These are phyloP conservation scores for Rhizopogon vulgaris DNA, from an alignment of 768 basidiomycete genomes.

Conservation along the genomic window DNA sequence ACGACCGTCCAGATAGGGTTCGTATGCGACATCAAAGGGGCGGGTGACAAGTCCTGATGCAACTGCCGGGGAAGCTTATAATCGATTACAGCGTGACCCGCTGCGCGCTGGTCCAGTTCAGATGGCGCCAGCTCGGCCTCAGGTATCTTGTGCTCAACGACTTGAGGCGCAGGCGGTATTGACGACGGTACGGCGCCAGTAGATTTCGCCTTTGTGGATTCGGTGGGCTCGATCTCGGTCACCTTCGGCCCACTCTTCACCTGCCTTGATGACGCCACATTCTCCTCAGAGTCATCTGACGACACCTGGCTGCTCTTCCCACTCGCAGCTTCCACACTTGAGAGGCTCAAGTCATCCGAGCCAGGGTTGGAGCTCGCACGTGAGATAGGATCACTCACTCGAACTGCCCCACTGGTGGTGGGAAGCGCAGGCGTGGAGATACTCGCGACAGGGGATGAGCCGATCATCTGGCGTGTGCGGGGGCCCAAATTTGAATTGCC, in stretches of 20 bases:
- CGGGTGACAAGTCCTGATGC: conserved; percentile 49
- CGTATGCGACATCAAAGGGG: conserved; percentile 52
- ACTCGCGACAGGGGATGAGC: conserved; percentile 12
- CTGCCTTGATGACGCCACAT: background rate
- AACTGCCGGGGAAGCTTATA: conserved; percentile 60
- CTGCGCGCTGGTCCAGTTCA: conserved; percentile 9
- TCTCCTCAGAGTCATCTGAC: conserved; percentile 7
- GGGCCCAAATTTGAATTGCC: background rate
- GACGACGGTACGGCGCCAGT: background rate
- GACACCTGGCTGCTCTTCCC: conserved; percentile 2
- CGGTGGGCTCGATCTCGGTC: background rate
- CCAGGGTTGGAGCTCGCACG: conserved; percentile 8
- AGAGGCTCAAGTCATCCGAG: conserved; percentile 11
- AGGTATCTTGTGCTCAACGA: background rate
- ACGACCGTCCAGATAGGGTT: conserved; percentile 80
- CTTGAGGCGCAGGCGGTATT: background rate
- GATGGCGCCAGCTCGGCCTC: background rate
- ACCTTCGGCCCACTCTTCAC: background rate
- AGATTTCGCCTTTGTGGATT: conserved; percentile 2
- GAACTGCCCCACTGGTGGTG: background rate
- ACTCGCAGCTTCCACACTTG: conserved; percentile 6
- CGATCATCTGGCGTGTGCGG: conserved; percentile 4
- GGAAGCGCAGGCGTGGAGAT: conserved; percentile 14
- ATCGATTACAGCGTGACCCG: conserved; percentile 31
- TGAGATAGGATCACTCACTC: conserved; percentile 3